phyloP scores from a whole-genome alignment of 495 filamentous ascomycete genomes.

The Chaetomium tenue region DNA sequence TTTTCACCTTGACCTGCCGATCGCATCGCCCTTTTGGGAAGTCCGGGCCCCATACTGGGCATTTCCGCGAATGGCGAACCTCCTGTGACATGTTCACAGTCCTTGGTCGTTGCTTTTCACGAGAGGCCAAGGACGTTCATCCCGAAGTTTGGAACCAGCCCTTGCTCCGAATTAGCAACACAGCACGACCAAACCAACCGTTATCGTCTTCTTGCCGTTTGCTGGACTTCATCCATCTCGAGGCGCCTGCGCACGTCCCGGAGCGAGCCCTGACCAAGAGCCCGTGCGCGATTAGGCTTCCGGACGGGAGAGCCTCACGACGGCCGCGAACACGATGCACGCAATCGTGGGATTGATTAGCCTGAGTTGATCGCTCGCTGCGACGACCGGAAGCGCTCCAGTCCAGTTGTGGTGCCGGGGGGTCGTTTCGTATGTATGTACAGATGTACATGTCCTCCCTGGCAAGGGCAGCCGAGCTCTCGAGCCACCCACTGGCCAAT shows the following conservation, averaged over 20 bases:
- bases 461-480: slow-evolving; percentile 5
- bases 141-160: not conserved
- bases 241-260: slow-evolving; percentile 13
- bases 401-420: not conserved
- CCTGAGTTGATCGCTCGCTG: not conserved
- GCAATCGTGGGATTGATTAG: not conserved
- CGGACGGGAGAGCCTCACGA: not conserved
- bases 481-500: slow-evolving; percentile 14
- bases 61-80: not conserved
- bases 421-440: not conserved
- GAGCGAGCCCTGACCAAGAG: not conserved
- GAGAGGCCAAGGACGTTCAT: not conserved
- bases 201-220: not conserved
- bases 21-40: slow-evolving; percentile 31
- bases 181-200: not conserved
- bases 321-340: not conserved
- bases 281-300: slow-evolving; percentile 2
- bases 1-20: slow-evolving; percentile 9
- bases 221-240: not conserved
- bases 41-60: slow-evolving; percentile 22
- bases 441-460: not conserved
- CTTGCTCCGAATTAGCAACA: not conserved
- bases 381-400: not conserved
- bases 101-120: not conserved
- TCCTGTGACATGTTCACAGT: not conserved